Percentiles rank a stretch among this genome's conserved stretches.
These are phyloP conservation scores for Ambrosia hybrid DNA, from an alignment of 140 eudicot species.

Conservation along the genomic window DNA sequence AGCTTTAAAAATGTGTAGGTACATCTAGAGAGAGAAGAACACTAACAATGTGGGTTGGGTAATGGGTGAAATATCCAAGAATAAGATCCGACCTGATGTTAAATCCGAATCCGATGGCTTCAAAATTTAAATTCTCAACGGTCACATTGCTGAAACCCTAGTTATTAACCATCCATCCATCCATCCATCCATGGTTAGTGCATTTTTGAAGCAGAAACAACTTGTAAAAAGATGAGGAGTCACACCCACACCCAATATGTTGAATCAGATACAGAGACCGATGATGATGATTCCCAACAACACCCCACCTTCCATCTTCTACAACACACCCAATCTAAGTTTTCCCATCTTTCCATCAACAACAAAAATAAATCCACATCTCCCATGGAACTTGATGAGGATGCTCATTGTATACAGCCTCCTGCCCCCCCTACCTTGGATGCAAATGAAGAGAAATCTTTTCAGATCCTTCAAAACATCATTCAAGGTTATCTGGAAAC, in stretches of 20 bases:
- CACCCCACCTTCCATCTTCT: conserved; percentile 57
- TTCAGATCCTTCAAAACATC: conserved; percentile 45
- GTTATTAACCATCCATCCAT: no score
- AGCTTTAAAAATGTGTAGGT: no score
- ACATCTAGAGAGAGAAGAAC: no score
- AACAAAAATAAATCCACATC: no score
- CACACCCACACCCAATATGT: not conserved
- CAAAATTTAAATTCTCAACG: conserved; percentile 12
- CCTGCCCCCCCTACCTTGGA: conserved; percentile 48
- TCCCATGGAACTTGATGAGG: conserved; percentile 24
- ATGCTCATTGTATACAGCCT: conserved; percentile 24
- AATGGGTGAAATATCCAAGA: not conserved
- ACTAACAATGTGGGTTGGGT: no score
- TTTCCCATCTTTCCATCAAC: conserved; percentile 59
- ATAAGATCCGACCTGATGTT: not conserved
- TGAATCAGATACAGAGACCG: conserved; percentile 32
- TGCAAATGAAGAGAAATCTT: conserved; percentile 45
- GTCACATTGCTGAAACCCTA: conserved; percentile 18
- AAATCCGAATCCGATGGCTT: not conserved
- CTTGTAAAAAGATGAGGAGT: conserved; percentile 3
- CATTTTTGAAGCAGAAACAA: not conserved
- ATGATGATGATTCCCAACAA: conserved; percentile 55
- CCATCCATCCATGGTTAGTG: no score
- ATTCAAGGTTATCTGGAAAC: conserved; percentile 45
- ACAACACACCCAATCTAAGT: conserved; percentile 45